Conservation (phyloP, 2,329 filamentous ascomycete species). For the Ophiosphaerella herpotricha region DNA sequence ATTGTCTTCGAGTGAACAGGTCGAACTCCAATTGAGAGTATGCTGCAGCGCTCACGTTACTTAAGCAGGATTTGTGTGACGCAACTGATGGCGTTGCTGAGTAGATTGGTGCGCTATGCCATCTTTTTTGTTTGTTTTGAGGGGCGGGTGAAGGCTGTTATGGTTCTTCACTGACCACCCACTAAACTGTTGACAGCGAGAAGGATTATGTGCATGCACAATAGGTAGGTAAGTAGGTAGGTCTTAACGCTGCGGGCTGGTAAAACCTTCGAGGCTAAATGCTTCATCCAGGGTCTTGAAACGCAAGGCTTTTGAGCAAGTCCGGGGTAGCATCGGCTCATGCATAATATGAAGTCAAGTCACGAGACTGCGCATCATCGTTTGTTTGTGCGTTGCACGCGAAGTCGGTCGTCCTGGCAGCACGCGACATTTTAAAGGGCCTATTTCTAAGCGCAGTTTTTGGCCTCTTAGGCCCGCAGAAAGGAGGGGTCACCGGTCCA, state of each 20-base stretch:
- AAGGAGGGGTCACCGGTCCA: conserved; percentile 39
- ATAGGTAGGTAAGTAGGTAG: background rate
- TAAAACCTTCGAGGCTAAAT: conserved; percentile 21
- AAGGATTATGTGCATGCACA: conserved; percentile 2
- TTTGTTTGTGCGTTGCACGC: conserved; percentile 39
- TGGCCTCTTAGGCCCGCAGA: conserved; percentile 37
- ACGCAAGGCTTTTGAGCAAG: conserved; percentile 30
- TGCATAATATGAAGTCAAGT: conserved; percentile 31
- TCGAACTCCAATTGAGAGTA: too few relatives aligned
- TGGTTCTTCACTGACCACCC: background rate
- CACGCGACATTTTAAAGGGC: conserved; percentile 31
- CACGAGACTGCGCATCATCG: conserved; percentile 40
- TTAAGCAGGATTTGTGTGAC: background rate
- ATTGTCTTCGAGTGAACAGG: too few relatives aligned
- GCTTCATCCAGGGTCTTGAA: conserved; percentile 35
- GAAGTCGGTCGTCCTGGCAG: conserved; percentile 41
- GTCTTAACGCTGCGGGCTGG: conserved; percentile 7
- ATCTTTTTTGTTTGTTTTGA: background rate
- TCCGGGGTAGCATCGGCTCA: conserved; percentile 32
- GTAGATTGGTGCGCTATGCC: background rate
- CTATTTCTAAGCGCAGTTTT: conserved; percentile 34
- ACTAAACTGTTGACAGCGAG: background rate
- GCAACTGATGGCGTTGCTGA: background rate
- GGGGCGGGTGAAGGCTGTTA: background rate
- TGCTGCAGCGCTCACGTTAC: background rate